Percentiles rank a stretch among this genome's conserved stretches.
phyloP scores from a whole-genome alignment of 257 asterid species.

The Thymus mandschuricus region DNA sequence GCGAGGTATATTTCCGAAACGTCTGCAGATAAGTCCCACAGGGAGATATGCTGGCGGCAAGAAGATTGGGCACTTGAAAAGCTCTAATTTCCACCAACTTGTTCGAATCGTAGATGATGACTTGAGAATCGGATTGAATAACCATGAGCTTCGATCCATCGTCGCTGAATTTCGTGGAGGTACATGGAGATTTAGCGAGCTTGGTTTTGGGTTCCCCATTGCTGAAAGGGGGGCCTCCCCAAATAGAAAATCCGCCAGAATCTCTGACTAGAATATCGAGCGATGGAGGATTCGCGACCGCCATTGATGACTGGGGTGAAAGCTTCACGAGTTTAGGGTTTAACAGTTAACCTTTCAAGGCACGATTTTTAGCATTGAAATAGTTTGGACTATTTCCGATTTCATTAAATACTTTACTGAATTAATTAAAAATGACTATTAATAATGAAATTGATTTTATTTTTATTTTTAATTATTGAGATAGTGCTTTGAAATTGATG shows the following conservation, averaged over 20 bases:
- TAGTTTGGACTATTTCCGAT: too few species aligned
- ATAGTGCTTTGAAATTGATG: too few species aligned
- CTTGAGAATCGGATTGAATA: conserved; percentile 54
- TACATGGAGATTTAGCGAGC: conserved; percentile 61
- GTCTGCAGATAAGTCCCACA: conserved; percentile 87
- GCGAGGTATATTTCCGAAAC: conserved; percentile 69
- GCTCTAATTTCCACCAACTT: conserved; percentile 62
- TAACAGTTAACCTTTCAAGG: conserved; percentile 6
- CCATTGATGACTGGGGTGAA: conserved; percentile 54
- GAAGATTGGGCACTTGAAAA: conserved; percentile 67
- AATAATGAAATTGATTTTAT: too few species aligned
- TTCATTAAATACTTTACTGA: too few species aligned
- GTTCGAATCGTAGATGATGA: conserved; percentile 62
- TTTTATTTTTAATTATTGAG: too few species aligned
- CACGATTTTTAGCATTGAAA: conserved; percentile 16
- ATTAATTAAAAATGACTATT: too few species aligned
- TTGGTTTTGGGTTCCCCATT: conserved; percentile 68
- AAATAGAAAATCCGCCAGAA: conserved; percentile 69
- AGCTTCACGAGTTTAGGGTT: conserved; percentile 31
- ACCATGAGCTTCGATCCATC: conserved; percentile 89
- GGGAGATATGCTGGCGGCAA: conserved; percentile 88
- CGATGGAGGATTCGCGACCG: conserved; percentile 52
- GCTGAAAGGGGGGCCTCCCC: conserved; percentile 89
- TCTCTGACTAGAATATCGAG: conserved; percentile 75
- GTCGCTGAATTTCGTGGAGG: conserved; percentile 71